Evolutionary conservation across 306 rosid species (phyloP), one percentile per base, ranked within the genome.

Genomic region (Oxytropis ochrocephala): DNA sequence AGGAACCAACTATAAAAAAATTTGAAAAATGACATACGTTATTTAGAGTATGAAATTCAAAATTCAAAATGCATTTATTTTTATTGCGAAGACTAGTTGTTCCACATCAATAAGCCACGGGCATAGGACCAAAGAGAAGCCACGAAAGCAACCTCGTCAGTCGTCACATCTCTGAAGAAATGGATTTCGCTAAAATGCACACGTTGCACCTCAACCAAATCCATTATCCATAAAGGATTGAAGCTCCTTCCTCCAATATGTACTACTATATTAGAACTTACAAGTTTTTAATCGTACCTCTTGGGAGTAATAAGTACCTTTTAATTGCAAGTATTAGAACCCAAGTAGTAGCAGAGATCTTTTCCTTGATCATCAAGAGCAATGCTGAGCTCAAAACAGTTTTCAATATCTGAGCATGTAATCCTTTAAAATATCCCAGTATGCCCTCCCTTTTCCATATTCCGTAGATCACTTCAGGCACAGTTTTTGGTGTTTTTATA

Each of bases 281-380:
- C 47, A 70, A 4, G 61, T 58, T 70, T 62, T 82, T 82, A 21
- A 82, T 65, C 54, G 81, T 80, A 51, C 81, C 80, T 74, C 78
- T 83, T 62, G 90, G 83, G 72, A 83, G 71, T 63, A 87, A 82
- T 52, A 95, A 75, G 82, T 64, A 84, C 82, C 92, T 85, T 84
- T 76, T 84, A 78, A 82, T 19, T 59, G 97, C 96, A 60, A 95
- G 95, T 58, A 91, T 85, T 58, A 95, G 79, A 33, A 95, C 91
- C 99, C 99, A 89, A 21, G 99, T 84, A 49, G 89, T 75, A 51
- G 96, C 88, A 19, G 88, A 83, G 53, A 95, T 89, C 71, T 95
- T 95, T 79, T 95, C 99, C 86, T 95, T 95, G 86, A 95, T 95
- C 99, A 95, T 95, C 83, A 95, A 83, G 79, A 95, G 96, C 72